A percentile compares a stretch with the other conserved stretches of the same genome.
phyloP scores from a whole-genome alignment of 352 stramenopile species.

The Pythium rhizo-oryzae region DNA sequence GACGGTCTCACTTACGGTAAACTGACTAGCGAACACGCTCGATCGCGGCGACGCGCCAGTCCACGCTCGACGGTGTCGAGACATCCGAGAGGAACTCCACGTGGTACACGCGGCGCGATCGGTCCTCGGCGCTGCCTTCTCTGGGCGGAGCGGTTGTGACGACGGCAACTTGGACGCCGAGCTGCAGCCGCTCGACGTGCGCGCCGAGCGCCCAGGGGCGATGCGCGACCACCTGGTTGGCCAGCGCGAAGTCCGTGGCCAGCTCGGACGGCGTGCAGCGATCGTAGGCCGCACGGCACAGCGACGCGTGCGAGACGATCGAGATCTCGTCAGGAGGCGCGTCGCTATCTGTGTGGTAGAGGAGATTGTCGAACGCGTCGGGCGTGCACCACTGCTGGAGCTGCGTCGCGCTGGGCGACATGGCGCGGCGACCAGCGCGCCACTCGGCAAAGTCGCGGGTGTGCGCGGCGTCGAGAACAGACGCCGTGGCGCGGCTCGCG shows the following conservation, averaged over 20 bases:
- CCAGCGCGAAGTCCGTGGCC: not conserved
- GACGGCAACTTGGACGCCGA: not conserved
- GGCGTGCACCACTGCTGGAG: slow-evolving; percentile 6
- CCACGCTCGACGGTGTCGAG: not conserved
- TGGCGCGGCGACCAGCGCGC: not conserved
- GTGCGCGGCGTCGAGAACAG: not conserved
- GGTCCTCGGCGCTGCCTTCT: not conserved
- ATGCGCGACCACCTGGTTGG: not conserved
- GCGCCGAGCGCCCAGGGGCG: not conserved
- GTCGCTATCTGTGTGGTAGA: not conserved
- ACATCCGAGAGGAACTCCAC: slow-evolving; percentile 7
- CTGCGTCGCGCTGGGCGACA: slow-evolving; percentile 6
- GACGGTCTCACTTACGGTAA: not conserved
- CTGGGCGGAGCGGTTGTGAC: not conserved
- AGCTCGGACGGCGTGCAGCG: slow-evolving; percentile 2
- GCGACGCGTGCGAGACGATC: not conserved
- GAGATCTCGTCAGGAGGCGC: not conserved
- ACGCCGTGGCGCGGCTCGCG: not conserved
- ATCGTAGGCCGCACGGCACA: not conserved
- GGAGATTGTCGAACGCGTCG: not conserved
- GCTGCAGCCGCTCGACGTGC: not conserved
- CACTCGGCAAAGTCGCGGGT: slow-evolving; percentile 1
- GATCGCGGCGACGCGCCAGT: slow-evolving; percentile 5
- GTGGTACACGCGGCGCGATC: not conserved
- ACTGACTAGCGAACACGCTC: too few relatives aligned